Conservation (phyloP, 192 early-diverging fungal genomes). For the Backusella australiensis region DNA sequence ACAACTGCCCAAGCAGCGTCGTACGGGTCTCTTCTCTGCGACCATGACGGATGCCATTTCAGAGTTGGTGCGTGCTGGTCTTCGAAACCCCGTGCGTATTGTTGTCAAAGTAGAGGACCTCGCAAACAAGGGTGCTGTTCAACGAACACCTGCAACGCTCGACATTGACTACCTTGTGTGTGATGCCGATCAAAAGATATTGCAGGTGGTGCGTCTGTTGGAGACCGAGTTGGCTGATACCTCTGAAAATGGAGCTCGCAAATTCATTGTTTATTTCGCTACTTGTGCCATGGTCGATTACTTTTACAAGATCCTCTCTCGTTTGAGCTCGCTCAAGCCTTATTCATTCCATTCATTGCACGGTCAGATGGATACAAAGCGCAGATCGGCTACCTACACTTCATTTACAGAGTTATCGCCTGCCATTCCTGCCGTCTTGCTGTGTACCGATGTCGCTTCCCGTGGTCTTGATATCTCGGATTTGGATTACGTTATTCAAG, state of each 20-base stretch:
- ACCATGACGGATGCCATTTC: slow-evolving; percentile 91
- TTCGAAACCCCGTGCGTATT: slow-evolving; percentile 89
- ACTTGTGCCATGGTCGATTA: slow-evolving; percentile 97
- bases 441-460: slow-evolving; percentile 96
- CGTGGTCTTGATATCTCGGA: slow-evolving; percentile 95
- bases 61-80: slow-evolving; percentile 80
- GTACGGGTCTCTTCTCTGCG: slow-evolving; percentile 95
- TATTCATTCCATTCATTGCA: slow-evolving; percentile 77
- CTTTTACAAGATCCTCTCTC: slow-evolving; percentile 66
- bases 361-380: slow-evolving; percentile 91
- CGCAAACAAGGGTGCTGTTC: slow-evolving; percentile 39
- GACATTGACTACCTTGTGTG: slow-evolving; percentile 74
- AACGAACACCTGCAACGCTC: slow-evolving; percentile 62
- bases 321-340: slow-evolving; percentile 44
- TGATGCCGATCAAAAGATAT: slow-evolving; percentile 79
- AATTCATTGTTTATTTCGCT: slow-evolving; percentile 93
- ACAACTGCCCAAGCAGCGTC: slow-evolving; percentile 86
- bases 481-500: slow-evolving; percentile 93
- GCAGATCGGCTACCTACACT: slow-evolving; percentile 77
- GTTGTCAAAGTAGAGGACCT: slow-evolving; percentile 85
- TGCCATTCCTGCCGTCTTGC: slow-evolving; percentile 68
- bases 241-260: slow-evolving; percentile 49
- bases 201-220: slow-evolving; percentile 68
- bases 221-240: slow-evolving; percentile 30
- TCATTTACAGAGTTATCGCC: slow-evolving; percentile 65